Evolutionary conservation across 2,329 filamentous ascomycete genomes (phyloP).

Genomic region (Dactylellina cionopaga): DNA sequence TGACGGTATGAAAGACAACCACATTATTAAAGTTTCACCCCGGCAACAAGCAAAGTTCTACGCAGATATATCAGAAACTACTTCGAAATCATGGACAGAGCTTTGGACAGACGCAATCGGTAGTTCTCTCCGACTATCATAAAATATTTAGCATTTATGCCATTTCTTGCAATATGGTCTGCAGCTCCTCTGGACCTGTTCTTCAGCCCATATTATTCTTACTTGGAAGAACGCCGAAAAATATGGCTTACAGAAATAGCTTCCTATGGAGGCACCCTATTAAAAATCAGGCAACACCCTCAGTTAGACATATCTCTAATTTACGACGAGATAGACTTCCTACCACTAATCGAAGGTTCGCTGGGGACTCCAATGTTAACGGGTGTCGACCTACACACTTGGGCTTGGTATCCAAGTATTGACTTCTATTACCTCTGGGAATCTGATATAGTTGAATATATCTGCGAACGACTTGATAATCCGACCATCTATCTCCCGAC

Average conservation of each 20-base stretch:
- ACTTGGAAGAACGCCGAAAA: background rate
- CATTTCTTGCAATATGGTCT: conserved; percentile 4
- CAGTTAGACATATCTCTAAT: background rate
- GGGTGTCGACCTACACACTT: conserved; percentile 2
- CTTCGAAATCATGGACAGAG: background rate
- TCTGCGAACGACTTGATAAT: background rate
- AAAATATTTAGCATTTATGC: conserved; percentile 22
- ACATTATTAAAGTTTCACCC: background rate
- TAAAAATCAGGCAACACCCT: background rate
- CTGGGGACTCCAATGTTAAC: no score
- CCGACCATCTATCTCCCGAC: background rate
- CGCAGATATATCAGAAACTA: background rate
- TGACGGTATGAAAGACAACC: background rate
- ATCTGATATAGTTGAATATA: background rate
- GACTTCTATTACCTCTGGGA: background rate
- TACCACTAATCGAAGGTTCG: no score
- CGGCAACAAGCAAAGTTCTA: background rate
- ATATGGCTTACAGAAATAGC: background rate
- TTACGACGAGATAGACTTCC: background rate
- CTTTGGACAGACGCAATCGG: background rate
- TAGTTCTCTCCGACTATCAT: conserved; percentile 17
- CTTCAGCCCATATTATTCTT: background rate
- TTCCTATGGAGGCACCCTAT: background rate
- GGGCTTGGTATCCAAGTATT: conserved; percentile 7
- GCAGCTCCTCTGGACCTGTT: conserved; percentile 10